These are phyloP conservation scores for Euphorbia lathyris DNA, from an alignment of 345 rosid species.

Conservation along the genomic window DNA sequence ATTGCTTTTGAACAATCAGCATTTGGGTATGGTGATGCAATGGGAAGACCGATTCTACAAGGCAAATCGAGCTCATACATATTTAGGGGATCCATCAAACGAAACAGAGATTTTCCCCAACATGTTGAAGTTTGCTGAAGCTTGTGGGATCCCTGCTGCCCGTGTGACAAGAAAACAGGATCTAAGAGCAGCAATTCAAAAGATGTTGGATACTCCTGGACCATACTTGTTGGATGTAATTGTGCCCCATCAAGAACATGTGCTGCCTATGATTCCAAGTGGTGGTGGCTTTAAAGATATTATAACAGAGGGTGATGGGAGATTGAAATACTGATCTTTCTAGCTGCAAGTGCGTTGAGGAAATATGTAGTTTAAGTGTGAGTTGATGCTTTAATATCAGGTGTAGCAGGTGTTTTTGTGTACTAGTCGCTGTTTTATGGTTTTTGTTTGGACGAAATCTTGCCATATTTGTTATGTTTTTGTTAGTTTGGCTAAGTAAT, in stretches of 20 bases:
- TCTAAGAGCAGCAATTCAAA: slow-evolving; percentile 68
- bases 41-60: slow-evolving; percentile 96
- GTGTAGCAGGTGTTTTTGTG: slow-evolving; percentile 1
- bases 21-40: slow-evolving; percentile 94
- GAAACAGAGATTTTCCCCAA: slow-evolving; percentile 80
- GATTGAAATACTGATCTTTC: slow-evolving; percentile 34
- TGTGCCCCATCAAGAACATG: slow-evolving; percentile 97
- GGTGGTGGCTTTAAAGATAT: slow-evolving; percentile 86
- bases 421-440: not conserved
- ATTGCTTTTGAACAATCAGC: slow-evolving; percentile 81
- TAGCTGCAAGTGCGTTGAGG: not conserved
- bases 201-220: slow-evolving; percentile 89
- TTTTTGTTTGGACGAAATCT: not conserved
- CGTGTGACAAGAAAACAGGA: slow-evolving; percentile 64
- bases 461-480: not conserved
- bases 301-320: slow-evolving; percentile 90
- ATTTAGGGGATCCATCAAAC: slow-evolving; percentile 68
- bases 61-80: slow-evolving; percentile 91
- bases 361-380: not conserved
- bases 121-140: slow-evolving; percentile 80
- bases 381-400: not conserved
- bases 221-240: slow-evolving; percentile 87
- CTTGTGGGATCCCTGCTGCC: slow-evolving; percentile 81
- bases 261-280: slow-evolving; percentile 95
- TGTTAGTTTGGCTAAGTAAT: not conserved